Base-by-base conservation (phyloP, 2,329 filamentous ascomycete genomes). In the Immersiporthe knoxdaviesiana region DNA sequence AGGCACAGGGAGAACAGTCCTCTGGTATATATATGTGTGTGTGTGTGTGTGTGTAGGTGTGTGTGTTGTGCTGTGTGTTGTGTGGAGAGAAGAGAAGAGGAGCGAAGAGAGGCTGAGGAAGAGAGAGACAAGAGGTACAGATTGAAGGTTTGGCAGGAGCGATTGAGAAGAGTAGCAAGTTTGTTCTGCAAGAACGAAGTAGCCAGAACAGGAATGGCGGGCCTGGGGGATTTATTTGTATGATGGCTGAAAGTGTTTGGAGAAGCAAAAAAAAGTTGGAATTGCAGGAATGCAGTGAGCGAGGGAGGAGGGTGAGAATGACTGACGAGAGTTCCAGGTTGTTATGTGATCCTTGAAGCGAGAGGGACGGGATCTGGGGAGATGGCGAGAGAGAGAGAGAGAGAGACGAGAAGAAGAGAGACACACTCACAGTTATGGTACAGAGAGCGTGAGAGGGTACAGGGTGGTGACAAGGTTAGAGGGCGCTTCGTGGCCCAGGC, bases 401-500 rank as follows among this genome's bases (percentile, higher is more conserved):
- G 44, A n/a, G 44, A 7, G 44, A 52, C 8, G 12, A 52, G n/a
- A n/a, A n/a, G n/a, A n/a, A 54, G 50, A 30, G 14, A n/a, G 18
- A 47, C 21, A 47, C 18, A 1, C 44, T 47, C 44, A n/a, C 44
- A 59, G 37, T 59, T 21, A 59, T 59, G 56, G 56, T 59, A 32
- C 18, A 59, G 32, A 32, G 21, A 21, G 14, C 24, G 52, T 56
- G 32, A 32, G 21, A 21, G 14, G 52, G 52, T 56, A 56, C 52
- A 56, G 44, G 44, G 44, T 30, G 52, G 52, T 56, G 52, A 59
- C 56, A 59, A 59, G 56, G 32, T 59, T 37, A 21, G 18, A 59
- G 56, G 56, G 30, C 56, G 32, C 56, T 59, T 59, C 30, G 32
- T 59, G 56, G 56, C 56, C 56, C 56, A 37, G 30, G 56, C 56